phyloP scores from a whole-genome alignment of 768 basidiomycete genomes.

The Panaeolus papilionaceus region DNA sequence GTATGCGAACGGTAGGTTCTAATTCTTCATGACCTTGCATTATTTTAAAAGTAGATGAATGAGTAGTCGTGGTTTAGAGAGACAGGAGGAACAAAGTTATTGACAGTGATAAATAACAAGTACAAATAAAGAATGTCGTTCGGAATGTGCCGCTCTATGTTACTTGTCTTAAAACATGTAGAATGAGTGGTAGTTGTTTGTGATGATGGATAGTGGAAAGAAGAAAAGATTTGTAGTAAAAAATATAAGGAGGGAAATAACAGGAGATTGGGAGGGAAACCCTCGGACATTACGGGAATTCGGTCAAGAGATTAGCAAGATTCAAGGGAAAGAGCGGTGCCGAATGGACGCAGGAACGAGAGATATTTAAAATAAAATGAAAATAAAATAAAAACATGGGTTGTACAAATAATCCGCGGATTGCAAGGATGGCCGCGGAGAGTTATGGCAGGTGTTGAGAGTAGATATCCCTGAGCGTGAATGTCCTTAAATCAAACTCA shows the following conservation, averaged over 20 bases:
- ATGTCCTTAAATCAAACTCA: neutral
- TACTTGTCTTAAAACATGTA: no score
- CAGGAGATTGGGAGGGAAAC: no score
- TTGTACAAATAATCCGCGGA: neutral
- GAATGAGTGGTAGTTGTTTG: no score
- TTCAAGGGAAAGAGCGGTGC: neutral
- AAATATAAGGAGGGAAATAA: no score
- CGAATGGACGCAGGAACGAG: neutral
- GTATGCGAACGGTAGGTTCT: slow-evolving; percentile 81
- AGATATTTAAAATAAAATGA: neutral
- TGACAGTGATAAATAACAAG: neutral
- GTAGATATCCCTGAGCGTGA: neutral
- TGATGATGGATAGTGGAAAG: no score
- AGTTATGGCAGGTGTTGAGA: no score
- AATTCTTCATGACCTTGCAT: slow-evolving; percentile 52
- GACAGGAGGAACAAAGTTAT: neutral
- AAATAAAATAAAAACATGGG: neutral
- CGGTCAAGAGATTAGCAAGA: neutral
- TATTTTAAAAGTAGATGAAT: neutral
- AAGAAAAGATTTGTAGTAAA: no score
- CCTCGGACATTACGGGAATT: no score
- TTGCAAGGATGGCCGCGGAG: neutral
- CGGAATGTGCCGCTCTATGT: neutral
- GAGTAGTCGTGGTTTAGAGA: neutral
- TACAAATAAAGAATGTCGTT: neutral